phyloP scores from a whole-genome alignment of 129 eudicot genomes.

The Ambrosia artemisiifolia region DNA sequence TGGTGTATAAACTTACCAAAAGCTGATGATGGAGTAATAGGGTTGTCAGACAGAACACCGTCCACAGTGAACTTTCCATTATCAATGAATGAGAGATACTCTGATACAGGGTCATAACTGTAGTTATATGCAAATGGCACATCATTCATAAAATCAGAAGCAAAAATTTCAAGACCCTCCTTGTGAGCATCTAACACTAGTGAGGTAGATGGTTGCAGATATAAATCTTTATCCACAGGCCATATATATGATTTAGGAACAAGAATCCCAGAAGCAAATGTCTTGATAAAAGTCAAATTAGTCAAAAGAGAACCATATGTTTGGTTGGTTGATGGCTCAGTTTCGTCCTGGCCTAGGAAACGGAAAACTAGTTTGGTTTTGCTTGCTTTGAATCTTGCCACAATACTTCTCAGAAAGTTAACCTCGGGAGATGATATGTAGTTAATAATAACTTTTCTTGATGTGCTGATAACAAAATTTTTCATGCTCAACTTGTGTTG shows the following conservation, averaged over 20 bases:
- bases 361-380: conserved; percentile 70
- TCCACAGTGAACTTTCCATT: conserved; percentile 81
- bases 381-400: conserved; percentile 42
- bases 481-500: conserved; percentile 83
- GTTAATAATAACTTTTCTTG: conserved; percentile 44
- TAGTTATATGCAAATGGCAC: conserved; percentile 59
- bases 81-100: conserved; percentile 63
- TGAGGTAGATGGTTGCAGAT: conserved; percentile 62
- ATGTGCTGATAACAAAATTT: conserved; percentile 53
- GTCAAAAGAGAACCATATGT: conserved; percentile 69
- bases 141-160: conserved; percentile 74
- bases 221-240: conserved; percentile 47
- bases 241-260: conserved; percentile 88
- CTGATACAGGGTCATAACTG: conserved; percentile 78
- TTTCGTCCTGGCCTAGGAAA: conserved; percentile 55
- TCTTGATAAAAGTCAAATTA: conserved; percentile 67
- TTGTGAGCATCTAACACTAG: conserved; percentile 80
- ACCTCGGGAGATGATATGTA: conserved; percentile 95
- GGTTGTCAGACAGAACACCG: conserved; percentile 91
- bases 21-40: conserved; percentile 75
- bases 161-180: conserved; percentile 66
- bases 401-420: conserved; percentile 61
- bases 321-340: conserved; percentile 81
- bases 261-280: conserved; percentile 86
- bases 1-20: conserved; percentile 45